Evolutionary conservation across 73 alveolate species (phyloP), one percentile per base, ranked within the genome.

Genomic region (Tetrahymena malaccensis): DNA sequence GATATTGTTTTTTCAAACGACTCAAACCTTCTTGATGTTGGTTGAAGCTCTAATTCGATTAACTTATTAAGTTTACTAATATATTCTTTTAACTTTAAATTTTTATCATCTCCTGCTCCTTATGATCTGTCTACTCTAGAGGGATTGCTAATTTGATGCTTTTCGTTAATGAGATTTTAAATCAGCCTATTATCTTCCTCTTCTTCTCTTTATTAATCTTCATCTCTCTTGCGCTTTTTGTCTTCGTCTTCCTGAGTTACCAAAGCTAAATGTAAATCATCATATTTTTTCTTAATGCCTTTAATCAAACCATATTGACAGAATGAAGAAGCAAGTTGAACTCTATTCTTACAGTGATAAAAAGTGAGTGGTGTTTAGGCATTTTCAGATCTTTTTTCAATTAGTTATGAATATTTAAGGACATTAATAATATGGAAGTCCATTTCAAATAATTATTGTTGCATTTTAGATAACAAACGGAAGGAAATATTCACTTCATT

Each of bases 1-100:
- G 97, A 94, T 4, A 83, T 50, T 21, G 97, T 85, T 12, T 95
- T 95, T 85, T 95, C 97, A 35, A 95, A 95, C 19, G 97, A 95
- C 44, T 95, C 97, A 31, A 95, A 93, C 89, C 97, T 89, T 44
- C 94, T 85, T 22, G 97, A 94, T 7, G 94, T 43, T 3, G 97
- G 97, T 55, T 95, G 43, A n/a, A 95, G 40, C 33, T 94, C 95
- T 93, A 94, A 85, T 93, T 95, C 93, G 35, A 95, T 95, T 17
- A 85, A 27, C n/a, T 85, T 34, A 9, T 93, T 95, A 17, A 95
- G 57, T 89, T 70, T 70, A 33, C 89, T 70, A 22, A 70, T 70
- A n/a, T 70, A 70, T 70, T 70, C 89, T 70, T 70, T 70, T 70
- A 70, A 70, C 11, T 70, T 70, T 15, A 70, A 27, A 31, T 70